Base-by-base conservation (phyloP, 2,329 filamentous ascomycete species). In the Botrytis cinerea region DNA sequence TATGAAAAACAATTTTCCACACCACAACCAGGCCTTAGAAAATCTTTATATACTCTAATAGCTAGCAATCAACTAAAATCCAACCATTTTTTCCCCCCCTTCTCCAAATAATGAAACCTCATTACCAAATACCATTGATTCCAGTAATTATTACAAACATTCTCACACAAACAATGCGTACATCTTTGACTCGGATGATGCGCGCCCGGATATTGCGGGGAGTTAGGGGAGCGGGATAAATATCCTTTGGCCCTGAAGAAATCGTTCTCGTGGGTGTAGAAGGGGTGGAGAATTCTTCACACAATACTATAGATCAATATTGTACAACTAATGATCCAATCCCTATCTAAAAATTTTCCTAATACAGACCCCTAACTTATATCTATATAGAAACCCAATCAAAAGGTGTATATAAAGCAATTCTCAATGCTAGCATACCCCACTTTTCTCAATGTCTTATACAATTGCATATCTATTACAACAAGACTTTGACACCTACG, bases 201-300 rank as follows among this genome's bases (percentile, higher is more conserved):
- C 57, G 18, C 57, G 18, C 22, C 38, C 32, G 64, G 46, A 22
- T 25, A 73, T 74, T 25, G 73, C 73, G 64, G 64, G 46, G 64
- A 54, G 46, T 54, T 54, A 54, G 32, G 46, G 22, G 16, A 22
- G 46, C 25, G 46, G 22, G 2, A 67, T 5, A 1, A 10, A 22
- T 2, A 14, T 12, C 1, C 4, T 7, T 18, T 22, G 25, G 25
- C 48, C 25, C 48, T 6, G 25, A 8, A n/a, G 25, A 12, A 16
- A 1, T 54, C 54, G n/a, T 54, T n/a, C 12, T n/a, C 2, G 25
- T n/a, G 16, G 25, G 25, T 3, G 25, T n/a, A 25, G 22, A 54
- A n/a, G 48, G 18, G 9, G 0, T 51, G 48, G 12, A 10, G 10
- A 51, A 6, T 51, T 14, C 4, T 48, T 14, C 4, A 25, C 12